A percentile compares a stretch with the other conserved stretches of the same genome.
phyloP scores from a whole-genome alignment of 2,329 filamentous ascomycete genomes.

The Ophiostoma ulmi region DNA sequence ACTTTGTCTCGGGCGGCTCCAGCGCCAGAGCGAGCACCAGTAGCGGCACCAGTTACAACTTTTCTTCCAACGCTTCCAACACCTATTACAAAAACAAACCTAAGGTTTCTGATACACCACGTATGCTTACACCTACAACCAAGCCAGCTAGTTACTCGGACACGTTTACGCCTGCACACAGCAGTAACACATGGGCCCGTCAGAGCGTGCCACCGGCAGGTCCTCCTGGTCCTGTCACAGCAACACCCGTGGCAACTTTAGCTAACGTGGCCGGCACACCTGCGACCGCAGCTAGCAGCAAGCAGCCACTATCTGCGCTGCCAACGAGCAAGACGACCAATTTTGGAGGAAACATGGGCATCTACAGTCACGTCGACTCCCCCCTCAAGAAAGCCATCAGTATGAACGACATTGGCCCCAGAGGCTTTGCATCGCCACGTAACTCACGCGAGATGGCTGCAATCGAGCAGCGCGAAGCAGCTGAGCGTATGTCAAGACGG shows the following conservation, averaged over 20 bases:
- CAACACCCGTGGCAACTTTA: neutral
- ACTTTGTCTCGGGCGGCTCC: slow-evolving; percentile 40
- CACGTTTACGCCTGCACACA: slow-evolving; percentile 30
- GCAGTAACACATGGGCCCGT: slow-evolving; percentile 23
- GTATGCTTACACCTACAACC: slow-evolving; percentile 41
- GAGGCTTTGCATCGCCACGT: slow-evolving; percentile 44
- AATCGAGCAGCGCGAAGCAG: slow-evolving; percentile 45
- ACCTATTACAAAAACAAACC: too few species aligned
- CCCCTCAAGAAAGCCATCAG: slow-evolving; percentile 73
- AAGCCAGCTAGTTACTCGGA: slow-evolving; percentile 34
- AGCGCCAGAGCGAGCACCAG: slow-evolving; percentile 37
- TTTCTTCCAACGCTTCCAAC: slow-evolving; percentile 16
- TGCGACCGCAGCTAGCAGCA: slow-evolving; percentile 24
- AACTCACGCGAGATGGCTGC: slow-evolving; percentile 60
- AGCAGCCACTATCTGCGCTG: slow-evolving; percentile 26
- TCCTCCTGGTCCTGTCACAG: neutral
- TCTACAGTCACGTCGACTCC: slow-evolving; percentile 74
- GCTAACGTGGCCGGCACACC: slow-evolving; percentile 17
- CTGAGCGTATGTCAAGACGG: slow-evolving; percentile 34
- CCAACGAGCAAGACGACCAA: slow-evolving; percentile 29
- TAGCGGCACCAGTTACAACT: slow-evolving; percentile 29
- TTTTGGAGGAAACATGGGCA: slow-evolving; percentile 70
- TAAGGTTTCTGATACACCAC: slow-evolving; percentile 37
- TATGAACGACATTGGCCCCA: slow-evolving; percentile 52
- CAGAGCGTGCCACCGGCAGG: slow-evolving; percentile 26